phyloP scores from a whole-genome alignment of 164 flowering plant species.

The Dillenia turbinata region DNA sequence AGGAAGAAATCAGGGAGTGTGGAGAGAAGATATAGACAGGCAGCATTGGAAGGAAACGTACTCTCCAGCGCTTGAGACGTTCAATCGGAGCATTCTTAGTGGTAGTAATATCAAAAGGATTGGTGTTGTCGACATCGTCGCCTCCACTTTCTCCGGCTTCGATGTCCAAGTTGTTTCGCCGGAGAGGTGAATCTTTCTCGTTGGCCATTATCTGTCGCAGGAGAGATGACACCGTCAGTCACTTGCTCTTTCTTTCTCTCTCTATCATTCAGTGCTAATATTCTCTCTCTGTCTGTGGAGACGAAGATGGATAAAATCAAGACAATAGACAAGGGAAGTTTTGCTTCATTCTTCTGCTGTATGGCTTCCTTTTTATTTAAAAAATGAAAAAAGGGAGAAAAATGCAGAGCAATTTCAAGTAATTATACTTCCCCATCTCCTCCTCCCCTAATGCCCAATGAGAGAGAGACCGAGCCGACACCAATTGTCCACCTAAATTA shows the following conservation, averaged over 20 bases:
- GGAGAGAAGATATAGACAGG: neutral
- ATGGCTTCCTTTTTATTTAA: too few species aligned
- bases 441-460: too few species aligned
- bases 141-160: conserved; percentile 35
- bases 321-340: too few species aligned
- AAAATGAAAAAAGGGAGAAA: too few species aligned
- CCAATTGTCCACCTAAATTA: too few species aligned
- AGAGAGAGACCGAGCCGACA: too few species aligned
- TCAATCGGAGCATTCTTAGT: conserved; percentile 73
- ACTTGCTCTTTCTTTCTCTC: neutral
- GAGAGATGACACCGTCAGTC: conserved; percentile 64
- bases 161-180: conserved; percentile 42
- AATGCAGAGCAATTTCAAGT: too few species aligned
- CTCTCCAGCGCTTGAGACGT: conserved; percentile 86
- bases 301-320: too few species aligned
- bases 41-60: conserved; percentile 15
- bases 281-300: too few species aligned
- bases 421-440: too few species aligned
- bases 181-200: conserved; percentile 14
- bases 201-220: conserved; percentile 41
- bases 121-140: conserved; percentile 24
- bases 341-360: too few species aligned
- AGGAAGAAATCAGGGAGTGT: neutral
- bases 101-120: conserved; percentile 52
- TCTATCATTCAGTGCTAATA: too few species aligned